Conservation (phyloP, 495 filamentous ascomycete genomes). For the Neurospora sublineolata region DNA sequence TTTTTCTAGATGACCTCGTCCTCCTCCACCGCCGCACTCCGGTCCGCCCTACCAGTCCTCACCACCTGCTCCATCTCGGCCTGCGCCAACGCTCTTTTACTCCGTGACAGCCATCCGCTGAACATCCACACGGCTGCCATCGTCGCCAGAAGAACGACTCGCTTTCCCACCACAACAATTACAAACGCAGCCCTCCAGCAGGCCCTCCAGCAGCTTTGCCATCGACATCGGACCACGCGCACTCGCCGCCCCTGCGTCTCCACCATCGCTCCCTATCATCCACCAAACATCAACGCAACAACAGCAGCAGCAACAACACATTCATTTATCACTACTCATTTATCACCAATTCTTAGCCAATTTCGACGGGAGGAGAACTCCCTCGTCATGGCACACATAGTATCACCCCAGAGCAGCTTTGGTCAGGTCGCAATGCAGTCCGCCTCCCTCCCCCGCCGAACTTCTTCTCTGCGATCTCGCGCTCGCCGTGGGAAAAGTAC, state of each 20-base stretch:
- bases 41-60: neutral
- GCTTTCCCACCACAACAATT: conserved; percentile 3
- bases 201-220: neutral
- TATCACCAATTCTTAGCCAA: neutral
- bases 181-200: neutral
- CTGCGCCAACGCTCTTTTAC: conserved; percentile 26
- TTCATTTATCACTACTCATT: conserved; percentile 9
- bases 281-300: conserved; percentile 8
- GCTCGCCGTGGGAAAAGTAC: conserved; percentile 6
- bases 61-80: conserved; percentile 22
- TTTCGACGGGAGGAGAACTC: neutral
- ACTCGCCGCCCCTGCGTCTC: conserved; percentile 11
- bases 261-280: conserved; percentile 16
- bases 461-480: conserved; percentile 4
- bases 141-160: conserved; percentile 24
- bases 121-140: conserved; percentile 22
- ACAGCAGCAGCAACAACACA: conserved; percentile 2
- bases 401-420: conserved; percentile 18
- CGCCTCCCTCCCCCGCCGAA: conserved; percentile 7
- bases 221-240: conserved; percentile 12
- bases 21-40: conserved; percentile 10
- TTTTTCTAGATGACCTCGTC: conserved; percentile 23
- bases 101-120: conserved; percentile 20
- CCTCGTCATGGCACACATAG: conserved; percentile 15
- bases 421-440: conserved; percentile 15